Evolutionary conservation across 768 basidiomycete genomes (phyloP).

Genomic region (Lactifluus echinatus): DNA sequence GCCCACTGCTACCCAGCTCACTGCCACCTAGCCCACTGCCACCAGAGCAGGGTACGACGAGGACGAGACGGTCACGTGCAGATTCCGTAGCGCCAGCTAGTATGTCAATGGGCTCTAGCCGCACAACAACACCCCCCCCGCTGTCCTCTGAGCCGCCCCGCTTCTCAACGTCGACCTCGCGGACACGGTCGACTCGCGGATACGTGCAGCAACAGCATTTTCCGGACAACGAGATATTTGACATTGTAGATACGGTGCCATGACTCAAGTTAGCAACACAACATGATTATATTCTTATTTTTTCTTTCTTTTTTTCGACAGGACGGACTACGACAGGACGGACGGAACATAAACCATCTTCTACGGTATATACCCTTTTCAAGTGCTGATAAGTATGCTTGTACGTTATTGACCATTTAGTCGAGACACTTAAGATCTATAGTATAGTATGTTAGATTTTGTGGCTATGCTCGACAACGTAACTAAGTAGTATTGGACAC

Average conservation of each 20-base stretch:
- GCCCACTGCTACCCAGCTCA: too few relatives aligned
- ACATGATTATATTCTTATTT: slow-evolving; percentile 19
- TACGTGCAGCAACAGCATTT: slow-evolving; percentile 27
- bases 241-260: slow-evolving; percentile 45
- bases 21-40: slow-evolving; percentile 33
- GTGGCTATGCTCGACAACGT: too few relatives aligned
- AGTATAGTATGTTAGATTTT: too few relatives aligned
- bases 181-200: slow-evolving; percentile 26
- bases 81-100: slow-evolving; percentile 10
- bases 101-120: slow-evolving; percentile 7
- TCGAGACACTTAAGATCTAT: neutral
- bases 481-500: too few relatives aligned
- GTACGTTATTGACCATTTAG: neutral
- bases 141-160: slow-evolving; percentile 12
- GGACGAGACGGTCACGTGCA: slow-evolving; percentile 1
- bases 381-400: neutral
- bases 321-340: neutral
- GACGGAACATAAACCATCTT: too few relatives aligned
- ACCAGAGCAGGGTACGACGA: slow-evolving; percentile 31
- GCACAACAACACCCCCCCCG: slow-evolving; percentile 5
- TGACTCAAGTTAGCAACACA: slow-evolving; percentile 19
- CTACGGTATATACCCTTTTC: neutral
- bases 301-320: neutral
- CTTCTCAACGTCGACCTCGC: slow-evolving; percentile 10
- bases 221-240: slow-evolving; percentile 41